Conservation (phyloP, 2,329 filamentous ascomycete species). For the Microdochium bolleyi region DNA sequence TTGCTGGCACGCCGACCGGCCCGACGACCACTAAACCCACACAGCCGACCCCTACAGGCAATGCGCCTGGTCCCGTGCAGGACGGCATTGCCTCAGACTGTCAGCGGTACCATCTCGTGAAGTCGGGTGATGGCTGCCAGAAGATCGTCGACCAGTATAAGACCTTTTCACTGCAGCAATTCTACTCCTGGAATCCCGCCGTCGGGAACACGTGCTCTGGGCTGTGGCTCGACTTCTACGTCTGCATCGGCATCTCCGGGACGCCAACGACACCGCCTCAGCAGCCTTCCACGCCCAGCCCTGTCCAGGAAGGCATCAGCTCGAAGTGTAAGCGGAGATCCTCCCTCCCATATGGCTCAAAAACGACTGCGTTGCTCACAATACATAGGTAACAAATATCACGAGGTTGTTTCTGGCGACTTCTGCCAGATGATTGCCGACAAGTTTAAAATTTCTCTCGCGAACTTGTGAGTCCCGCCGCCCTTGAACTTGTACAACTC, state of each 20-base stretch:
- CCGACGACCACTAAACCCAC: neutral
- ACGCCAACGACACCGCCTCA: neutral
- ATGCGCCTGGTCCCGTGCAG: neutral
- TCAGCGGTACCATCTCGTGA: neutral
- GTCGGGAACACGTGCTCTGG: neutral
- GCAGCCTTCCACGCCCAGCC: neutral
- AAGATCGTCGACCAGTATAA: neutral
- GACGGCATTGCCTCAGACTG: neutral
- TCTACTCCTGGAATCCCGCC: neutral
- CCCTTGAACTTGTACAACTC: too few species aligned
- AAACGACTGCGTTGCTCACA: neutral
- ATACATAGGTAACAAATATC: neutral
- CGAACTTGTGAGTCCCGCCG: neutral
- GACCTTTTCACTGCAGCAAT: neutral
- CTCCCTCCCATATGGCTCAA: neutral
- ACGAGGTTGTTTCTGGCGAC: constrained; percentile 1
- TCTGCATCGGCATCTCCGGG: neutral
- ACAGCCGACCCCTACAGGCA: neutral
- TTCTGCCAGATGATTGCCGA: neutral
- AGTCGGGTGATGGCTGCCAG: neutral
- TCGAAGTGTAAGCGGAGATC: neutral
- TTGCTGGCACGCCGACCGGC: neutral
- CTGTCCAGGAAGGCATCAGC: neutral
- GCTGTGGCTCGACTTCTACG: neutral
- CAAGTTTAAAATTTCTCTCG: neutral